Evolutionary conservation across 495 filamentous ascomycete genomes (phyloP).

Genomic region (Penicillium samsonianum): DNA sequence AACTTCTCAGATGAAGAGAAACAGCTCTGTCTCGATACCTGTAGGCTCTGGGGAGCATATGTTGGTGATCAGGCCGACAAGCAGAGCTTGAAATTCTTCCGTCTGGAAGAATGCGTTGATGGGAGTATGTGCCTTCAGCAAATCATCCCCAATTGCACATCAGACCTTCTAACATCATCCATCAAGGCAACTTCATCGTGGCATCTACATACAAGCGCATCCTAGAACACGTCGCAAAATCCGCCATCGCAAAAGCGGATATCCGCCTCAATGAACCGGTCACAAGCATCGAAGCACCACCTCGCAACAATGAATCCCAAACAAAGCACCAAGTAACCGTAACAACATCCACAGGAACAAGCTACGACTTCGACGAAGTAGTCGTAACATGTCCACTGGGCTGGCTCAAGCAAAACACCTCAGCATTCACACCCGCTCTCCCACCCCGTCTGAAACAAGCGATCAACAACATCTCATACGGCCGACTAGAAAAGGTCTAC

Average conservation of each 20-base stretch:
- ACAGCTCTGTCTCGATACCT: constrained; percentile 59
- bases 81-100: constrained; percentile 91
- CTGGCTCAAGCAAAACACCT: constrained; percentile 77
- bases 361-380: constrained; percentile 73
- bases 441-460: constrained; percentile 66
- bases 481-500: constrained; percentile 89
- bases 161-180: background rate
- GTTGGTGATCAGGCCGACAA: constrained; percentile 73
- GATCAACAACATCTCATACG: constrained; percentile 80
- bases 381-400: constrained; percentile 85
- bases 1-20: constrained; percentile 54
- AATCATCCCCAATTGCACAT: background rate
- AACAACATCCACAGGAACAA: constrained; percentile 53
- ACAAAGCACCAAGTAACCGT: constrained; percentile 48
- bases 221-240: constrained; percentile 63
- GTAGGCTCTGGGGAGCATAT: constrained; percentile 83
- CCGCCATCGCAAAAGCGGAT: constrained; percentile 61
- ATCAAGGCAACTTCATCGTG: constrained; percentile 80
- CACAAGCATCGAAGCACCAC: constrained; percentile 45
- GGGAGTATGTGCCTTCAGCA: constrained; percentile 58
- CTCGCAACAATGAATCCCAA: constrained; percentile 13
- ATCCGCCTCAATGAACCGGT: constrained; percentile 62
- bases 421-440: constrained; percentile 68
- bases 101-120: constrained; percentile 92
- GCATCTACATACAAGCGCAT: constrained; percentile 83